Conservation (phyloP, 257 asterid species). For the Voacanga thouarsii region DNA sequence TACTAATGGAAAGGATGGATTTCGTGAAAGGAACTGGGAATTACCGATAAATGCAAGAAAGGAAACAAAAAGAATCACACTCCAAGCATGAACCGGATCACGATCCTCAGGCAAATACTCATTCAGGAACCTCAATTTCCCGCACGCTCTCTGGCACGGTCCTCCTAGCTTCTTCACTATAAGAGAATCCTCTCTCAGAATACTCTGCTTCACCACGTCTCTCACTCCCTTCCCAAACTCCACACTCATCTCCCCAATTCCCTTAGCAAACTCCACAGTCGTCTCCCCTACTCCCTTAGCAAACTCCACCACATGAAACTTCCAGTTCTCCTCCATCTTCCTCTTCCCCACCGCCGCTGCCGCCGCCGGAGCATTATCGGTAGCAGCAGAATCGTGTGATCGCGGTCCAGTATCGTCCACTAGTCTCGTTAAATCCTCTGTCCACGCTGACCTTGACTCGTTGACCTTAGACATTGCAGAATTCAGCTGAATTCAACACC, state of each 20-base stretch:
- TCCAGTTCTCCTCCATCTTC: conserved; percentile 49
- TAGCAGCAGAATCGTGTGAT: conserved; percentile 25
- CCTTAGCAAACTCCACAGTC: conserved; percentile 92
- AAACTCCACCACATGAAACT: conserved; percentile 70
- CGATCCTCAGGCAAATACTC: conserved; percentile 95
- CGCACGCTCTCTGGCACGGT: conserved; percentile 46
- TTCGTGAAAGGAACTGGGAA: neutral
- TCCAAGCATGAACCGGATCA: conserved; percentile 87
- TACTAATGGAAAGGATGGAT: neutral
- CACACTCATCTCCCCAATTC: conserved; percentile 91
- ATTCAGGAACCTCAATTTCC: conserved; percentile 67
- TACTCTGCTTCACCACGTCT: conserved; percentile 83
- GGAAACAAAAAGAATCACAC: conserved; percentile 54
- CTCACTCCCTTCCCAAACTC: conserved; percentile 90
- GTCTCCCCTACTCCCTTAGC: conserved; percentile 90
- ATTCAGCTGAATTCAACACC: conserved; percentile 14
- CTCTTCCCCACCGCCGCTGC: conserved; percentile 11
- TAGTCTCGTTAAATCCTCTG: conserved; percentile 22
- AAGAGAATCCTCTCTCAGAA: conserved; percentile 77
- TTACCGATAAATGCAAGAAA: conserved; percentile 50
- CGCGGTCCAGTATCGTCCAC: conserved; percentile 25
- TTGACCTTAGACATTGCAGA: conserved; percentile 57
- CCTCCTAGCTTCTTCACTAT: conserved; percentile 62
- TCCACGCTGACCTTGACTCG: conserved; percentile 46
- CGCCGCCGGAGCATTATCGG: neutral